Base-by-base conservation (phyloP, 176 grass and related monocot genomes). In the Urochloa ruziziensis region DNA sequence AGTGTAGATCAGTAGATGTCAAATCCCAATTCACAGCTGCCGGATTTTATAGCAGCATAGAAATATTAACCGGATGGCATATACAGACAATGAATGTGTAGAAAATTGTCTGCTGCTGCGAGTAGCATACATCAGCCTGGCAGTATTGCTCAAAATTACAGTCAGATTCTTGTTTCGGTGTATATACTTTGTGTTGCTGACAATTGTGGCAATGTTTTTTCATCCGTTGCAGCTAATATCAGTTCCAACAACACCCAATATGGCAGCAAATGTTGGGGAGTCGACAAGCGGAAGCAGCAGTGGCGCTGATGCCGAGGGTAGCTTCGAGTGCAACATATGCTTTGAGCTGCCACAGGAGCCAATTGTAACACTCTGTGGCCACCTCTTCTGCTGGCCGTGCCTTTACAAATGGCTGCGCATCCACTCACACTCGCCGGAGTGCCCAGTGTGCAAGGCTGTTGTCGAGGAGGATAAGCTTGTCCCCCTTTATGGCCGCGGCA, bases 291-390 rank as follows among this genome's bases (percentile, higher is more conserved):
- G 68, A 5, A 79, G 82, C 46, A 62, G 83, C 69, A 84, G 80
- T 14, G 85, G 66, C 1, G 84, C 69, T 12, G 85, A 78, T 58
- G 78, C 84, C 6, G 64, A 82, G 0, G 91, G 85, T 5, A 91
- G 89, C 63, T 97, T 97, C 1, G 87, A 93, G 84, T 94, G 94
- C 85, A 97, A 97, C 87, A 97, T 97, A 79, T 97, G 92, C 83
- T 97, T 97, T 21, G 94, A 97, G 89, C 80, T 92, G 34, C 90
- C 94, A 2, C 94, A 92, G 77, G 94, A 97, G 47, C 95, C 95
- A 0, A 84, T 97, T 0, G 92, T 97, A 2, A 97, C 95, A 7
- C 86, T 97, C 21, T 97, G 95, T 2, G 90, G 95, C 6, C 95
- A 97, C 77, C 86, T 97, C 39, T 97, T 92, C 77, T 94, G 95